A percentile compares a stretch with the other conserved stretches of the same genome.
phyloP scores from a whole-genome alignment of 768 basidiomycete genomes.

The Infundibulicybe gibba region DNA sequence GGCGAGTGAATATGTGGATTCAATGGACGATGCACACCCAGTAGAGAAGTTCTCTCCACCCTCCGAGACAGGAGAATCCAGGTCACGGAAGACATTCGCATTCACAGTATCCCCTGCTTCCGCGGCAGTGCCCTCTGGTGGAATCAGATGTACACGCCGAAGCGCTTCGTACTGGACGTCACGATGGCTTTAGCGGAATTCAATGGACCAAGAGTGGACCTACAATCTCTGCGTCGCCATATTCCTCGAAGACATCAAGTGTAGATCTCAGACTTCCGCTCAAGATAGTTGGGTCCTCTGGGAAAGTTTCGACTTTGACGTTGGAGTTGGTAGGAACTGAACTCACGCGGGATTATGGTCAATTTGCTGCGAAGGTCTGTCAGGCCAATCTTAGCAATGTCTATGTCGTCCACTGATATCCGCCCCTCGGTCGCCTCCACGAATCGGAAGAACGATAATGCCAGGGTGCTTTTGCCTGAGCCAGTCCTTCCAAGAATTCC shows the following conservation, averaged over 20 bases:
- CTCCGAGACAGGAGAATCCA: constrained; percentile 49
- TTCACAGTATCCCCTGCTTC: constrained; percentile 42
- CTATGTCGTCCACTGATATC: constrained; percentile 74
- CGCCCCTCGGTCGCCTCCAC: constrained; percentile 81
- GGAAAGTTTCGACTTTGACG: no score
- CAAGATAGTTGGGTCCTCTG: constrained; percentile 82
- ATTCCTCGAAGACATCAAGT: constrained; percentile 81
- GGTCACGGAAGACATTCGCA: constrained; percentile 58
- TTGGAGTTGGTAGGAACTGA: background rate
- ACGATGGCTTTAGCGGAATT: background rate
- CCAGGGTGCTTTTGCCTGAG: constrained; percentile 77
- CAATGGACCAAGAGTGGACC: constrained; percentile 10
- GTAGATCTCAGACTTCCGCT: constrained; percentile 78
- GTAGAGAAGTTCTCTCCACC: constrained; percentile 71
- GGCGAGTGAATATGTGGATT: background rate
- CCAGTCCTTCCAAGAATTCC: constrained; percentile 73
- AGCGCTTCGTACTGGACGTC: constrained; percentile 60
- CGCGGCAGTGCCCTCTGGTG: constrained; percentile 30
- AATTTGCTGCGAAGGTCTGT: constrained; percentile 76
- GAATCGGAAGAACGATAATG: constrained; percentile 82
- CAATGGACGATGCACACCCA: constrained; percentile 35
- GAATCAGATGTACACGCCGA: constrained; percentile 47
- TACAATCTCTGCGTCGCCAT: constrained; percentile 75
- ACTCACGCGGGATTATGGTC: constrained; percentile 66
- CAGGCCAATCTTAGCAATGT: constrained; percentile 76